Base-by-base conservation (phyloP, 495 filamentous ascomycete species). In the Penicillium samsonianum region DNA sequence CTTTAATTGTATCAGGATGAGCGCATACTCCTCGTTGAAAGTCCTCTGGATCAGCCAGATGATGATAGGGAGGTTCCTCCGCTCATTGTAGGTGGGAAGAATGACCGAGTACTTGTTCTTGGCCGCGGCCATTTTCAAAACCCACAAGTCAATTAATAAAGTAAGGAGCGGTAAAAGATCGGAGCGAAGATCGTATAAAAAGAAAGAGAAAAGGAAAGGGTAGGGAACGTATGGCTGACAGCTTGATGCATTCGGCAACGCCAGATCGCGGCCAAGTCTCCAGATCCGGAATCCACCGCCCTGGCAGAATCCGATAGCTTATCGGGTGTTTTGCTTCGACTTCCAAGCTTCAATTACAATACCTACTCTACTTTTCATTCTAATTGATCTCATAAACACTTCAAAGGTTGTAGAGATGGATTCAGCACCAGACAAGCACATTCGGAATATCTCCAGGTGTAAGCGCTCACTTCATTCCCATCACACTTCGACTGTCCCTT, bases 21-120 rank as follows among this genome's bases (percentile, higher is more conserved):
- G 26, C 28, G 14, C 62, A 58, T 53, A 77, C 76, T 92, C 82
- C 69, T 96, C 86, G 42, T 84, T 89, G 76, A 98, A 97, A 57
- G 87, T 96, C 71, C 83, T 84, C 74, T 92, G 88, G 60, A 98
- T 84, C 63, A 98, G 84, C 90, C 90, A 97, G 70, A 85, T 84
- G 72, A 98, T 91, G 67, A 97, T 91, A 67, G 95, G 94, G 65
- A 98, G 85, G 80, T 98, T 98, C 63, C 84, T 85, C 70, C 94
- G 90, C 81, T 98, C 95, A 67, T 98, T 98, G 82, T 96, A 98
- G 60, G 94, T 98, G 41, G 94, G 94, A 55, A 98, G 85, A 71
- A 98, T 92, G 73, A 98, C 88, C 59, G 92, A 92, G 83, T 96
- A 98, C 73, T 95, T 92, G 84, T 91, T 78, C 61, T 75, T 76